Percentiles rank a stretch among this genome's conserved stretches.
These are phyloP conservation scores for Quercus suber DNA, from an alignment of 306 rosid genomes.

Conservation along the genomic window DNA sequence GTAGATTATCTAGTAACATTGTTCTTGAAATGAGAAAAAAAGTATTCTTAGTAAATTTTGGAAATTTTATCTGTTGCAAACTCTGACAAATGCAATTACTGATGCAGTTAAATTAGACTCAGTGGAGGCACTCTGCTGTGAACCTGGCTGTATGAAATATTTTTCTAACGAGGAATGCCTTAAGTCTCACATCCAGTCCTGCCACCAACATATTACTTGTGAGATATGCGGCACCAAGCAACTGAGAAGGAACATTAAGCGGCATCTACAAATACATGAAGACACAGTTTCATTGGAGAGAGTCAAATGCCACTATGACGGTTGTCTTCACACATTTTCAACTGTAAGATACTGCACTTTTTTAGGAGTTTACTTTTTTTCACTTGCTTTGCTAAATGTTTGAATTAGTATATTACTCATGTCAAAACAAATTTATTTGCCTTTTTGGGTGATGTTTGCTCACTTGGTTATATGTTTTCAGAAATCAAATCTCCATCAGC, in stretches of 20 bases:
- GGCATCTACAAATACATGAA: slow-evolving; percentile 64
- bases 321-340: slow-evolving; percentile 56
- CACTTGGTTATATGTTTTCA: slow-evolving; percentile 20
- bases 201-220: slow-evolving; percentile 61
- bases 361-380: too few species aligned
- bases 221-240: slow-evolving; percentile 62
- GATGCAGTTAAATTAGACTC: slow-evolving; percentile 68
- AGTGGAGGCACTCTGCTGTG: slow-evolving; percentile 60
- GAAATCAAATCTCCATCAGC: slow-evolving; percentile 75
- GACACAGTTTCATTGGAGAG: slow-evolving; percentile 11
- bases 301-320: slow-evolving; percentile 50
- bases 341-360: slow-evolving; percentile 40
- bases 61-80: background rate
- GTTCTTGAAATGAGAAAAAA: background rate
- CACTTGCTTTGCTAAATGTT: background rate
- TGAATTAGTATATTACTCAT: too few species aligned
- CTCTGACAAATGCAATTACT: slow-evolving; percentile 6
- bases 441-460: background rate
- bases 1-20: background rate
- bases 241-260: slow-evolving; percentile 70
- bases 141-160: slow-evolving; percentile 66
- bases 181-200: slow-evolving; percentile 56
- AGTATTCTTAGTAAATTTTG: background rate
- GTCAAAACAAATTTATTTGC: background rate
- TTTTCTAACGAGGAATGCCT: slow-evolving; percentile 65